Evolutionary conservation across 2,329 filamentous ascomycete species (phyloP), one percentile per base, ranked within the genome.

Genomic region (Nigrograna mackinnonii): DNA sequence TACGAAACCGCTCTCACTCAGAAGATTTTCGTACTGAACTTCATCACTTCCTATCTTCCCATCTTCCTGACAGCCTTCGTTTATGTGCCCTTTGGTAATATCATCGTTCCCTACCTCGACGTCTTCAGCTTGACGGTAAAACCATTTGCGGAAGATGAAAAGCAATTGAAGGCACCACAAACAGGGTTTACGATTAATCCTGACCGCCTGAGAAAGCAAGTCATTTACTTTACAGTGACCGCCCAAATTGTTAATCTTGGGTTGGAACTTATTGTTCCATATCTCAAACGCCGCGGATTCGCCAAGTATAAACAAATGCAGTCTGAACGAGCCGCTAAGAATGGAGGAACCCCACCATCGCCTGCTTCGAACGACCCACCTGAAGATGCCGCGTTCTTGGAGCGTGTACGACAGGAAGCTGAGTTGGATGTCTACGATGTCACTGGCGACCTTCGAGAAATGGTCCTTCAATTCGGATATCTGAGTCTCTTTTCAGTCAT

Each of bases 21-120:
- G 44, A 99, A 99, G 75, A 87, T 95, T 22, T 97, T 99, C 60
- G 84, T 97, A 12, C 82, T 97, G 60, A 95, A 96, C 74, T 96
- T 96, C 70, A 92, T 97, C 70, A 95, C 91, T 5, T 95, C 91
- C 0, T 97, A 96, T 66, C 83, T 95, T 39, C 88, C 90, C 1
- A 85, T 95, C n/a, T 84, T 94, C 59, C 79, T 96, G 13, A 95
- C 91, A 0, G 88, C 90, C 1, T 96, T 95, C 56, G 83, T 96
- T 48, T 96, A 96, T 60, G 88, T 95, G 14, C 91, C 91, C 0
- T 96, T 96, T 57, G 91, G 88, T 9, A 82, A 83, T 46, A 70
- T 90, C 34, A 82, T 99, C 9, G 83, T 94, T 0, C 92, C 94
- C 0, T 87, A 95, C 62, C 82, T 99, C 4, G 85, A 95, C 55